These are phyloP conservation scores for Yamadazyma pseudoaaseri DNA, from an alignment of 1,139 yeast genomes.

Conservation along the genomic window DNA sequence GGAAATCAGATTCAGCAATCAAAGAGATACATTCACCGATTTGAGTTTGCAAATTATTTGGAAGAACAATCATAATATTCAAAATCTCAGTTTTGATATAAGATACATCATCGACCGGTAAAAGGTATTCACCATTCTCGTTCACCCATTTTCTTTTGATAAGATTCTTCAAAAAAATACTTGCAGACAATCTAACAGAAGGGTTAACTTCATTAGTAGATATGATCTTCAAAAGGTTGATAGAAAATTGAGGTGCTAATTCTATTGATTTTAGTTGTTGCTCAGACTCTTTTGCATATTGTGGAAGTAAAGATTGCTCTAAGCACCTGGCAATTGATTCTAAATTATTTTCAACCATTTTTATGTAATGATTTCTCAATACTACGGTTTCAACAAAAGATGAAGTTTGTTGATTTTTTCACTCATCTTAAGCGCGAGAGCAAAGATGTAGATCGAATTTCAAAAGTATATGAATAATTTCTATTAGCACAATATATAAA, in stretches of 20 bases:
- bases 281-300: constrained; percentile 62
- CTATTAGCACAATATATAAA: not conserved
- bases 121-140: constrained; percentile 77
- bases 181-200: constrained; percentile 79
- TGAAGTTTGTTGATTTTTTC: constrained; percentile 1
- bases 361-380: not conserved
- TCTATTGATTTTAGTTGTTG: constrained; percentile 60
- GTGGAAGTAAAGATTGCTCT: constrained; percentile 51
- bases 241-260: constrained; percentile 66
- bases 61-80: constrained; percentile 77
- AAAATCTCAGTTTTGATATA: constrained; percentile 76
- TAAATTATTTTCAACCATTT: constrained; percentile 37
- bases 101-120: constrained; percentile 60
- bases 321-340: constrained; percentile 46
- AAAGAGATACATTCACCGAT: constrained; percentile 90
- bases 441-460: too few species aligned
- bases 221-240: constrained; percentile 73
- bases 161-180: constrained; percentile 86
- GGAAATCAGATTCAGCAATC: constrained; percentile 96
- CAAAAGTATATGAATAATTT: too few species aligned
- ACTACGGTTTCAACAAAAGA: not conserved
- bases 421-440: constrained; percentile 1
- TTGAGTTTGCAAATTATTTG: constrained; percentile 76
- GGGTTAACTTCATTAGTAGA: constrained; percentile 56
- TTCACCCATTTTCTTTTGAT: constrained; percentile 85